Evolutionary conservation across 768 basidiomycete genomes (phyloP), one percentile per base, ranked within the genome.

Genomic region (Ramaria rubella): DNA sequence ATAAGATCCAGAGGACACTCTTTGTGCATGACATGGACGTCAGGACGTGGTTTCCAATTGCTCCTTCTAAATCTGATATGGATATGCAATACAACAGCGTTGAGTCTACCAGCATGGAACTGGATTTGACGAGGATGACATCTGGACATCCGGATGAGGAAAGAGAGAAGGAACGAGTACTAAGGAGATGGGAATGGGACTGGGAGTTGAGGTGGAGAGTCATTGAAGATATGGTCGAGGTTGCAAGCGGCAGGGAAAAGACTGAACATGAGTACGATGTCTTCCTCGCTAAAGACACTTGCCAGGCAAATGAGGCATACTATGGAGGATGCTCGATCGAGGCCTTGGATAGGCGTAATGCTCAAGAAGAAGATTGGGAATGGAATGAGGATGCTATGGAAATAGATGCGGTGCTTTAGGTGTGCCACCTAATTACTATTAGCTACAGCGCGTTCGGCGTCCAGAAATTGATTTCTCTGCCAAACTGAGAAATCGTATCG

Each of bases 141-240:
- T 2, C 4, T 26, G 46, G 12, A 48, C 46, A 27, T 38, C 36
- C n/a, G n/a, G n/a, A 42, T 19, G n/a, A 19, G n/a, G 40, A 42
- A 17, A 29, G 46, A 17, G 29, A 34, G 43, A 55, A 3, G 26
- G 19, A 46, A 7, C 55, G 44, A 17, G 26, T 19, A 17, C 5
- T 34, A 1, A 27, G 27, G n/a, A 12, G 44, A 6, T 56, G 55
- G 55, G 55, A 56, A 33, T 56, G 55, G 29, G 55, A 56, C 48
- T 56, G 55, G 55, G 46, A 48, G 31, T 24, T 56, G 26, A 46
- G 40, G 33, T 56, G 55, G 55, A 56, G 43, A 31, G 27, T 56
- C 21, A 33, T 56, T 19, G 44, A 49, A 19, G 21, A 7, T 19
- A 33, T 51, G 33, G 49, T 23, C 2, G 46, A 48, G 31, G 29